Base-by-base conservation (phyloP, 257 asterid genomes). In the Solanum microdontum region DNA sequence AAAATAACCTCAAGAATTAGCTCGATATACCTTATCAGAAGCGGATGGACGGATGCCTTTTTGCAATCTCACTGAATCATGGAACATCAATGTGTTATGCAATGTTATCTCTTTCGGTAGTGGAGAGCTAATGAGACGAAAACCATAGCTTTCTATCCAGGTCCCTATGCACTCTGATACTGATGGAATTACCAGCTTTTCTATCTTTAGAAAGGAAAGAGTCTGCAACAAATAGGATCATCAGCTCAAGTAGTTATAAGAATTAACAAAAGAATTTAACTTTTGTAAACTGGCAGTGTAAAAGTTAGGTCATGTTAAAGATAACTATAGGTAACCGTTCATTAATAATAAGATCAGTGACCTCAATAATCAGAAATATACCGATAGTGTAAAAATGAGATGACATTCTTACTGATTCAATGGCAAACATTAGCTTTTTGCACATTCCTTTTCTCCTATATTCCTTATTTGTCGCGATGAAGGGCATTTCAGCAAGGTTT, bases 401-500 rank as follows among this genome's bases (percentile, higher is more conserved):
- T 11, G 23, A 51, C n/a, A 21, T 28, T 21, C 87, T 80, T 86
- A 93, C 94, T 4, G 93, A 89, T 91, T 92, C 97, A 39, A 93
- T 91, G 3, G 91, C 95, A 21, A 26, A 36, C 94, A 94, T 83
- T 45, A 94, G 75, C 70, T 82, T 92, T 86, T 39, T 93, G 89
- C 95, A 93, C 94, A 93, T 94, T 84, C 97, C 95, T 88, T 75
- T 87, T 88, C 90, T 17, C 86, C 98, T 87, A 62, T 92, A 87
- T 21, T 21, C 82, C 48, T 88, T 88, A 83, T 90, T 82, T 33
- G 95, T 94, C 45, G 94, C 94, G 73, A 94, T 91, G 87, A 93
- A 94, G 9, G 96, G 95, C 95, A 94, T 94, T 88, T 94, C 94
- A 24, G 92, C 93, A 30, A 94, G 90, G 68, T 84, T 91, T 82